Conservation (phyloP, 2,329 filamentous ascomycete species). For the Plenodomus tracheiphilus region DNA sequence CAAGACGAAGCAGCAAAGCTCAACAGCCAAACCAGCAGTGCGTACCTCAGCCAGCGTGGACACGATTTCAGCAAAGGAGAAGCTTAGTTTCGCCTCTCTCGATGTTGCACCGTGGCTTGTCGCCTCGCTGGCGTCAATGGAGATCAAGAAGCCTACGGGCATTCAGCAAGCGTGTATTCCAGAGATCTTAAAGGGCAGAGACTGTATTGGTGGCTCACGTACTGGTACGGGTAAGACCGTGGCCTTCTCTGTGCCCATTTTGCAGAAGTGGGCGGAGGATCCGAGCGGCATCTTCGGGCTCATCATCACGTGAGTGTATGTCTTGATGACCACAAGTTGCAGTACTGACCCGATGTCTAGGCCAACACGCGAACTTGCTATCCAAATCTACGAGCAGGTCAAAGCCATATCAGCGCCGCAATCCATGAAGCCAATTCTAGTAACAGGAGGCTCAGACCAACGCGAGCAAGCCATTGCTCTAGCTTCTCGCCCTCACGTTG, state of each 20-base stretch:
- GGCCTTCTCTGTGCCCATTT: conserved; percentile 89
- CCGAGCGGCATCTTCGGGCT: conserved; percentile 89
- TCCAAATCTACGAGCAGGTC: conserved; percentile 96
- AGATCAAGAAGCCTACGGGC: conserved; percentile 84
- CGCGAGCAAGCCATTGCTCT: conserved; percentile 84
- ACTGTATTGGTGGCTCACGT: conserved; percentile 89
- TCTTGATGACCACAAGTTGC: not conserved
- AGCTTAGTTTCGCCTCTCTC: conserved; percentile 71
- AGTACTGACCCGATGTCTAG: conserved; percentile 10
- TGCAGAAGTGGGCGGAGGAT: conserved; percentile 92
- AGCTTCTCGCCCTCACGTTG: conserved; percentile 79
- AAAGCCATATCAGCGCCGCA: conserved; percentile 89
- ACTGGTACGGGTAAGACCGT: conserved; percentile 98
- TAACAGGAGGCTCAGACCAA: conserved; percentile 94
- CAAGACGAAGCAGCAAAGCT: conserved; percentile 33
- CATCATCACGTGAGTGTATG: conserved; percentile 77
- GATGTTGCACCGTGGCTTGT: conserved; percentile 85
- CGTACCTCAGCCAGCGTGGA: conserved; percentile 7
- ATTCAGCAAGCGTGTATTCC: conserved; percentile 95
- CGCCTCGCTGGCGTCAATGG: conserved; percentile 73
- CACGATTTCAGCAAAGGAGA: conserved; percentile 28
- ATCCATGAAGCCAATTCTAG: conserved; percentile 81
- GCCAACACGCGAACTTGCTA: conserved; percentile 73
- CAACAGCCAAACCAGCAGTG: conserved; percentile 1
- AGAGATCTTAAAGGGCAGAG: conserved; percentile 84